Conservation (phyloP, 352 stramenopile species). For the Thraustochytrium sp. region DNA sequence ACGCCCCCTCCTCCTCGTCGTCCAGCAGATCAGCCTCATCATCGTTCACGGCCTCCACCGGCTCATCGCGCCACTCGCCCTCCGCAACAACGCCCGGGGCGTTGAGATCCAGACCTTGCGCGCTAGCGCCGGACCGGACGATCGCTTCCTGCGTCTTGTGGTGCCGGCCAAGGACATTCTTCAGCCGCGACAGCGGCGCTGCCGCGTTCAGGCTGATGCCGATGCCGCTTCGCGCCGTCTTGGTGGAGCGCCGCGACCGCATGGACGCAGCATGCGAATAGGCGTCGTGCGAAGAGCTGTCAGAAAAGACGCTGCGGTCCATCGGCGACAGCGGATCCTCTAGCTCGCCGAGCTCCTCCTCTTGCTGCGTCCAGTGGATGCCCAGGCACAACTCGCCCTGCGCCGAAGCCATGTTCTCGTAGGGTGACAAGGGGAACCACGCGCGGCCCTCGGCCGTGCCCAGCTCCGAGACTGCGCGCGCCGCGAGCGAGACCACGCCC, state of each 20-base stretch:
- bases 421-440: slow-evolving; percentile 10
- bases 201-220: background rate
- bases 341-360: too few species aligned
- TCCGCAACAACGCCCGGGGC: background rate
- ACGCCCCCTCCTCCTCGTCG: background rate
- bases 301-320: too few species aligned
- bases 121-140: background rate
- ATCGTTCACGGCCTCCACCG: too few species aligned
- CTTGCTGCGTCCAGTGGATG: background rate
- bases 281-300: background rate
- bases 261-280: too few species aligned
- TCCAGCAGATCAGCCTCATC: background rate
- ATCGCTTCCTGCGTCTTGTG: slow-evolving; percentile 37
- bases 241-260: background rate
- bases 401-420: background rate
- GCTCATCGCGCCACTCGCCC: background rate
- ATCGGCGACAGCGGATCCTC: background rate
- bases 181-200: background rate
- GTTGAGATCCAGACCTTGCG: background rate
- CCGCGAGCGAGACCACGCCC: background rate
- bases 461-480: slow-evolving; percentile 23
- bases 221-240: background rate
- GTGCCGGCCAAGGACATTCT: background rate
- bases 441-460: background rate
- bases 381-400: background rate